These are phyloP conservation scores for Nakazawaea anatomiae DNA, from an alignment of 805 yeast genomes.

Conservation along the genomic window DNA sequence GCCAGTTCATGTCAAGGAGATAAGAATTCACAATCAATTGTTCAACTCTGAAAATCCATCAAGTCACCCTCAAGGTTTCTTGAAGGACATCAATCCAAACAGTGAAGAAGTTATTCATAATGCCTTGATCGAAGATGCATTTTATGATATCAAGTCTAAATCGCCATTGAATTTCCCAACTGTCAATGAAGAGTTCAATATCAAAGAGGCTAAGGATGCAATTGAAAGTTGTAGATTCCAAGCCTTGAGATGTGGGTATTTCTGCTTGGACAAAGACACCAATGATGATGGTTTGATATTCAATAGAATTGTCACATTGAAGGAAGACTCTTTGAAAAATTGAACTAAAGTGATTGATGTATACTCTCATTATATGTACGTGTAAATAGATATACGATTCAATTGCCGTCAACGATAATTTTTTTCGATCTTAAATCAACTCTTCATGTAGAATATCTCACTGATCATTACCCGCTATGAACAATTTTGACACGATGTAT, in stretches of 20 bases:
- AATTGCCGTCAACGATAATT: too few species aligned
- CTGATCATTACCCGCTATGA: too few species aligned
- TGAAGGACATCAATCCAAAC: slow-evolving; percentile 75
- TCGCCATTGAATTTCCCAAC: slow-evolving; percentile 73
- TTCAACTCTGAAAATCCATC: slow-evolving; percentile 90
- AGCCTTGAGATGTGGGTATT: slow-evolving; percentile 94
- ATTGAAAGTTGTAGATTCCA: slow-evolving; percentile 94
- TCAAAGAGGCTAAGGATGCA: slow-evolving; percentile 58
- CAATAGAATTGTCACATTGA: slow-evolving; percentile 90
- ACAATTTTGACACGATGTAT: too few species aligned
- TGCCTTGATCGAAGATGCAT: slow-evolving; percentile 77
- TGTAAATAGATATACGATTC: too few species aligned
- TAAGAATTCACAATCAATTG: slow-evolving; percentile 80
- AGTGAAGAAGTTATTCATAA: slow-evolving; percentile 62
- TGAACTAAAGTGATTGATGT: background rate
- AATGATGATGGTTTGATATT: slow-evolving; percentile 56
- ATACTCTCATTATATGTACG: too few species aligned
- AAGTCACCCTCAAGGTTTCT: slow-evolving; percentile 80
- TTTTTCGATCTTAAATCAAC: too few species aligned
- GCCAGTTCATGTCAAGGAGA: slow-evolving; percentile 64
- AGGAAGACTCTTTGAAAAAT: slow-evolving; percentile 61
- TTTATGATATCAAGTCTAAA: slow-evolving; percentile 56
- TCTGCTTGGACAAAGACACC: slow-evolving; percentile 81
- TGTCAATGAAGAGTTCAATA: slow-evolving; percentile 57
- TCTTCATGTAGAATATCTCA: too few species aligned